phyloP scores from a whole-genome alignment of 495 filamentous ascomycete species.

The Talaromyces proteolyticus region DNA sequence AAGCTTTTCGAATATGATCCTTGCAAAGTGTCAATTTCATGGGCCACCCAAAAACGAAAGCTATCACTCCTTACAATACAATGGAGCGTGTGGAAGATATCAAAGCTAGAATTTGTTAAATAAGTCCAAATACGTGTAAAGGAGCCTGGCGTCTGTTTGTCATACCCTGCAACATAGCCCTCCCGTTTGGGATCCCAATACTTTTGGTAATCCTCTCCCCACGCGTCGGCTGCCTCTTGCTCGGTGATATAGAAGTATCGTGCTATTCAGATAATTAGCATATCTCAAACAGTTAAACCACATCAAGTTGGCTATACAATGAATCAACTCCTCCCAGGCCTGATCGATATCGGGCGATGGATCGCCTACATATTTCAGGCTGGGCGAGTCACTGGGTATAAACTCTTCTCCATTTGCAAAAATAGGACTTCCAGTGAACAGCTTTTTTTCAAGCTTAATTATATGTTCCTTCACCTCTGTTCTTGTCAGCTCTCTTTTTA shows the following conservation, averaged over 20 bases:
- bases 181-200: background rate
- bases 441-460: background rate
- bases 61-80: background rate
- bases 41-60: background rate
- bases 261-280: background rate
- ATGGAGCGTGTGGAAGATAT: background rate
- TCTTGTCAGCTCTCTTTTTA: background rate
- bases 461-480: background rate
- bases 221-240: background rate
- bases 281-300: background rate
- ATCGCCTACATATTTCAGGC: constrained; percentile 1
- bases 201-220: background rate
- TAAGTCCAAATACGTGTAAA: background rate
- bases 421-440: background rate
- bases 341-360: background rate
- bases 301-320: background rate
- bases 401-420: background rate
- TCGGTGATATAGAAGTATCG: background rate
- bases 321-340: background rate
- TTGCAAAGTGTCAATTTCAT: background rate
- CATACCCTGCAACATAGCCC: background rate
- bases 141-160: background rate
- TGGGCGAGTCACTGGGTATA: background rate
- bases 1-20: background rate
- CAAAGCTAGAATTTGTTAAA: background rate